Evolutionary conservation across 73 alveolate species (phyloP).

Genomic region (Paramecium sonneborni): DNA sequence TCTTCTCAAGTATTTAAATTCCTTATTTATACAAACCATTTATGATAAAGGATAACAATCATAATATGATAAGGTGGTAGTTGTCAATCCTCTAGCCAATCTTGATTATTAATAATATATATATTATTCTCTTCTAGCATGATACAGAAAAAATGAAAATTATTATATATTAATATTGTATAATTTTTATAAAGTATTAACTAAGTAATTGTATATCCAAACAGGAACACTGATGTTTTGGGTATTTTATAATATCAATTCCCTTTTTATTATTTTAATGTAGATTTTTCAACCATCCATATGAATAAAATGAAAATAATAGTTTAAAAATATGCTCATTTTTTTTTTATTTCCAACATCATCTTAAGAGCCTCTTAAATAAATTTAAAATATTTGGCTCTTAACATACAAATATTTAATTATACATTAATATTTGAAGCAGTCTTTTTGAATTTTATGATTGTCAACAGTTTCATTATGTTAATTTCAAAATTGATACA

Average conservation of each 20-base stretch:
- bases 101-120: constrained; percentile 82
- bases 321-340: not conserved
- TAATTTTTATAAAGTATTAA: too few relatives aligned
- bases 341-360: not conserved
- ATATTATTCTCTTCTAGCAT: constrained; percentile 82
- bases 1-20: constrained; percentile 71
- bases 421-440: too few relatives aligned
- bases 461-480: too few relatives aligned
- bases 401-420: constrained; percentile 15
- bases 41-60: constrained; percentile 79
- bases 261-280: not conserved
- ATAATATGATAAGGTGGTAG: constrained; percentile 80
- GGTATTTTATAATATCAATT: constrained; percentile 77
- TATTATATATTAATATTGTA: too few relatives aligned
- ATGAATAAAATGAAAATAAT: not conserved
- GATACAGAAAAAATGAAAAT: too few relatives aligned
- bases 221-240: constrained; percentile 77
- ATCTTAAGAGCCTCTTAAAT: not conserved
- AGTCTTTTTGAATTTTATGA: too few relatives aligned
- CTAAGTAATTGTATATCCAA: too few relatives aligned
- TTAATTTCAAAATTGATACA: too few relatives aligned
- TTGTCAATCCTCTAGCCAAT: constrained; percentile 78
- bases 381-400: constrained; percentile 11
- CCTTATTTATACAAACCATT: constrained; percentile 84
- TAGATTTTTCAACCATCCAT: constrained; percentile 60